Conservation (phyloP, 495 filamentous ascomycete species). For the Penicillium malachiteum region DNA sequence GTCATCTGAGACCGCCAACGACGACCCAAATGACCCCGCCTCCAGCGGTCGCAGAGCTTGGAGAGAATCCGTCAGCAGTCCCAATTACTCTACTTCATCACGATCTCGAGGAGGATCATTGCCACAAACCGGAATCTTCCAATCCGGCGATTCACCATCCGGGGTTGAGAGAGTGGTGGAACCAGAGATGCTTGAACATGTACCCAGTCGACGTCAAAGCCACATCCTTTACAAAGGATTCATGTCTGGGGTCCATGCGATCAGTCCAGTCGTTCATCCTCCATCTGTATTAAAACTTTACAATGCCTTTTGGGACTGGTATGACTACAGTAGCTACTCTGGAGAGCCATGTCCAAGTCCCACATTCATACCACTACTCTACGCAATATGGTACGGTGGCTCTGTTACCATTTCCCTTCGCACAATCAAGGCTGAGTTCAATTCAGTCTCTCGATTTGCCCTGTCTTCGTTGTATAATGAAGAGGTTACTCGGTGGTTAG, state of each 20-base stretch:
- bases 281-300: constrained; percentile 45
- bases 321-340: constrained; percentile 45
- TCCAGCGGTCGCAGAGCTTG: constrained; percentile 16
- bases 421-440: constrained; percentile 46
- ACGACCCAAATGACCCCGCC: constrained; percentile 19
- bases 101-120: constrained; percentile 26
- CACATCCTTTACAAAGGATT: constrained; percentile 48
- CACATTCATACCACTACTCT: constrained; percentile 46
- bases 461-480: constrained; percentile 43
- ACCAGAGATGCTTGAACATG: constrained; percentile 45
- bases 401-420: constrained; percentile 47
- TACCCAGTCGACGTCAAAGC: constrained; percentile 47
- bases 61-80: constrained; percentile 22
- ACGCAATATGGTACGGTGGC: constrained; percentile 50
- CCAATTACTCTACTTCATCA: constrained; percentile 5
- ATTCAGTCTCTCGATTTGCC: constrained; percentile 31
- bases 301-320: constrained; percentile 50
- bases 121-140: constrained; percentile 41
- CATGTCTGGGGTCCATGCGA: constrained; percentile 48
- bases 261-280: constrained; percentile 46
- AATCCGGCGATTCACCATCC: constrained; percentile 38
- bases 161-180: constrained; percentile 37
- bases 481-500: constrained; percentile 43
- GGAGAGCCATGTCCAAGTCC: constrained; percentile 42
- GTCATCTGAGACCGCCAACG: constrained; percentile 19